Conservation (phyloP, 2,329 filamentous ascomycete species). For the Penicillium sp. region DNA sequence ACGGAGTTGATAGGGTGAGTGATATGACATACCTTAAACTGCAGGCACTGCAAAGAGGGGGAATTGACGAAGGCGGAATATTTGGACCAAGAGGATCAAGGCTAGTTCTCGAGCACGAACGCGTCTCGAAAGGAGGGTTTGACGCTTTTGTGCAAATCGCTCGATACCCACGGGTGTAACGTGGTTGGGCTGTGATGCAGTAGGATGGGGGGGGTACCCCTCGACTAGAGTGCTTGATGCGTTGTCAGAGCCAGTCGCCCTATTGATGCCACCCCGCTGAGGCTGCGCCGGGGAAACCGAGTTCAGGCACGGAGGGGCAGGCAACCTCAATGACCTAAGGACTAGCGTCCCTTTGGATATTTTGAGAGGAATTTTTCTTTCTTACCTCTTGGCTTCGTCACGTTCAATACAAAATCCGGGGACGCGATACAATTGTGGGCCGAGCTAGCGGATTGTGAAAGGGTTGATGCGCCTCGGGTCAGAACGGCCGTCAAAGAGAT, state of each 20-base stretch:
- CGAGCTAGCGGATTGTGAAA: slow-evolving; percentile 20
- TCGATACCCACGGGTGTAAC: slow-evolving; percentile 42
- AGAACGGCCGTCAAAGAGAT: slow-evolving; percentile 30
- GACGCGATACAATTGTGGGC: slow-evolving; percentile 32
- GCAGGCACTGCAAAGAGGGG: slow-evolving; percentile 13
- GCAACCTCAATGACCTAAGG: slow-evolving; percentile 23
- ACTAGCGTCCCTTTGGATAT: slow-evolving; percentile 3
- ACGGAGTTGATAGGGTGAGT: slow-evolving; percentile 9
- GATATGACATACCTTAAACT: slow-evolving; percentile 39
- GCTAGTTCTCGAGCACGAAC: slow-evolving; percentile 9
- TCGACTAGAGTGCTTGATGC: slow-evolving; percentile 45
- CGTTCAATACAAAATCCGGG: slow-evolving; percentile 32
- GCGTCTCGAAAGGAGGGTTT: slow-evolving; percentile 35
- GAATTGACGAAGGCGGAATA: background rate
- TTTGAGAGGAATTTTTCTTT: slow-evolving; percentile 8
- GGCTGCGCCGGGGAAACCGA: slow-evolving; percentile 25
- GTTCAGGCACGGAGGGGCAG: slow-evolving; percentile 33
- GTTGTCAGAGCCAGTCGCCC: slow-evolving; percentile 44
- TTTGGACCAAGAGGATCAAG: background rate
- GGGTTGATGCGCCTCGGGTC: slow-evolving; percentile 33
- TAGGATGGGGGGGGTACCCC: slow-evolving; percentile 33
- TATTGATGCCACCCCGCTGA: slow-evolving; percentile 34
- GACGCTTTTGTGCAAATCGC: slow-evolving; percentile 39
- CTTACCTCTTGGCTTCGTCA: slow-evolving; percentile 27
- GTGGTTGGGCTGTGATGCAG: slow-evolving; percentile 53